Percentiles rank a stretch among this genome's conserved stretches.
These are phyloP conservation scores for Nyssa sinensis DNA, from an alignment of 148 eudicot genomes.

Conservation along the genomic window DNA sequence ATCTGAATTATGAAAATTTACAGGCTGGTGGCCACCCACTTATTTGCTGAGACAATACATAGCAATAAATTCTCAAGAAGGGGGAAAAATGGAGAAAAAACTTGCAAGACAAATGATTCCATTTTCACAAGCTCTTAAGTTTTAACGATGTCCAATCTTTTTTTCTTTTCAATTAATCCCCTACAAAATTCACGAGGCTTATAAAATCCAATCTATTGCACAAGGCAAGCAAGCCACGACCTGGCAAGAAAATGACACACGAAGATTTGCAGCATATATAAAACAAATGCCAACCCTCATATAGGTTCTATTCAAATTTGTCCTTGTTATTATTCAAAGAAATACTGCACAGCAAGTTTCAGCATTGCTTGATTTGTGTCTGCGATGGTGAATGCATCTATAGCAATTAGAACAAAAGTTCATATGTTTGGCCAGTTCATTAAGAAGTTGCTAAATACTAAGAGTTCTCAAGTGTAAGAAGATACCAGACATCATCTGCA, in stretches of 20 bases:
- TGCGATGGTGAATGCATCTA: neutral
- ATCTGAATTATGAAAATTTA: neutral
- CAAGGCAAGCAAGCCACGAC: no score
- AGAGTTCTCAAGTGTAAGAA: neutral
- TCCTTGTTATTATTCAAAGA: neutral
- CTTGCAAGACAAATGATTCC: neutral
- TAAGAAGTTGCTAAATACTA: neutral
- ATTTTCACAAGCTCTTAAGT: neutral
- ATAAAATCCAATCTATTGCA: neutral
- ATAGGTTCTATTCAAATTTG: neutral
- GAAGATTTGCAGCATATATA: neutral
- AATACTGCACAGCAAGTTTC: neutral
- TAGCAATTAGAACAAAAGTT: neutral
- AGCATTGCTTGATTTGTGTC: neutral
- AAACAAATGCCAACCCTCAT: neutral
- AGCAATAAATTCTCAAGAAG: neutral
- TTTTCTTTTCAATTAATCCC: neutral
- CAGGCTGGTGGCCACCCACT: neutral
- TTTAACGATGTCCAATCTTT: no score
- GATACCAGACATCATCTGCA: slow-evolving; percentile 47
- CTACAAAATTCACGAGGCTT: neutral
- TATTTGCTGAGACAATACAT: no score
- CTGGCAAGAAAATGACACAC: neutral
- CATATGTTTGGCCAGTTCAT: slow-evolving; percentile 1
- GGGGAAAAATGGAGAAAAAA: neutral